Evolutionary conservation across 179 eudicot genomes (phyloP).

Genomic region (Sideroxylon spinosum): DNA sequence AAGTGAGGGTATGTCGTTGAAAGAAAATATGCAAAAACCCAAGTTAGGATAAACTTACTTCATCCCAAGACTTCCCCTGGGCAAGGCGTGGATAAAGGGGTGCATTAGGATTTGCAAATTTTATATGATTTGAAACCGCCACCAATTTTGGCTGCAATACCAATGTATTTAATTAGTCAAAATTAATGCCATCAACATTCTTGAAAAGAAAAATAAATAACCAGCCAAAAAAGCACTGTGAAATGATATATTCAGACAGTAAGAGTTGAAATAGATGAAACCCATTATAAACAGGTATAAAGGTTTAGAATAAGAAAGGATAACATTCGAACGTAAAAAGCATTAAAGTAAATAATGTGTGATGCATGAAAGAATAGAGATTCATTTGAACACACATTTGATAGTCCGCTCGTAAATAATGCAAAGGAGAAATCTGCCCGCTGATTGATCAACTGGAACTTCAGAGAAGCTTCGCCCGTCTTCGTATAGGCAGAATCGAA

Average conservation of each 20-base stretch:
- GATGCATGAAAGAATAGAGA: neutral
- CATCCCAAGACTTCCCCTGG: slow-evolving; percentile 77
- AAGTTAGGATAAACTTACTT: slow-evolving; percentile 41
- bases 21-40: slow-evolving; percentile 1
- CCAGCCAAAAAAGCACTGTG: neutral
- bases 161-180: neutral
- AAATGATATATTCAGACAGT: neutral
- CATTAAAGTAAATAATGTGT: neutral
- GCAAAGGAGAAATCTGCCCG: slow-evolving; percentile 81
- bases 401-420: slow-evolving; percentile 64
- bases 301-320: neutral
- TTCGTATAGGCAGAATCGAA: slow-evolving; percentile 34
- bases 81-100: slow-evolving; percentile 96
- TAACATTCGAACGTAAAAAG: neutral
- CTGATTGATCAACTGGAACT: slow-evolving; percentile 65
- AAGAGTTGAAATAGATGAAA: neutral
- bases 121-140: slow-evolving; percentile 58
- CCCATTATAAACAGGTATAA: neutral
- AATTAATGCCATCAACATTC: neutral
- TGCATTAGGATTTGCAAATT: slow-evolving; percentile 76
- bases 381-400: slow-evolving; percentile 34
- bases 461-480: slow-evolving; percentile 52
- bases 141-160: slow-evolving; percentile 66
- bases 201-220: neutral
- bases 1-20: neutral